Conservation (phyloP, 2,329 filamentous ascomycete species). For the Tolypocladium amazonense region DNA sequence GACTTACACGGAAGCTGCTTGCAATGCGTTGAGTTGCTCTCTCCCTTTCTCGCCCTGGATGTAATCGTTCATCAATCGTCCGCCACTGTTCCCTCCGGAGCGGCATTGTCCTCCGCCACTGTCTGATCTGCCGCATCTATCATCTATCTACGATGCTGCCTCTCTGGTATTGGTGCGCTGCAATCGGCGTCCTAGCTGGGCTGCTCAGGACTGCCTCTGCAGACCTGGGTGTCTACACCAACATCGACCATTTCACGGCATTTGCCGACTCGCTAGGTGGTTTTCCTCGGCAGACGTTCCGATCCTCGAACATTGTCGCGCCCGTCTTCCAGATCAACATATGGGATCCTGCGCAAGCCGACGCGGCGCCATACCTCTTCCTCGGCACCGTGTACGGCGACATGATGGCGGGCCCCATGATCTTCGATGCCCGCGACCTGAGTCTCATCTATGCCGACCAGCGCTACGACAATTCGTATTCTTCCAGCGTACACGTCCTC, state of each 20-base stretch:
- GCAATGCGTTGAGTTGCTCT: no score
- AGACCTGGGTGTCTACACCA: background rate
- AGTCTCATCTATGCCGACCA: slow-evolving; percentile 27
- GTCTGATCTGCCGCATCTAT: background rate
- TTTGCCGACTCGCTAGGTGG: slow-evolving; percentile 4
- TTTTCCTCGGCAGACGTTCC: slow-evolving; percentile 21
- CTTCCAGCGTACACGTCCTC: slow-evolving; percentile 14
- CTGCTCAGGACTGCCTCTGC: background rate
- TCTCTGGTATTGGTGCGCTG: background rate
- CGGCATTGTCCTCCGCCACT: background rate
- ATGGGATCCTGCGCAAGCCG: slow-evolving; percentile 13
- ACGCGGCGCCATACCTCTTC: slow-evolving; percentile 22
- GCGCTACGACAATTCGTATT: slow-evolving; percentile 14
- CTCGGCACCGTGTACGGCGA: slow-evolving; percentile 14
- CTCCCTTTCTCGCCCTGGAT: no score
- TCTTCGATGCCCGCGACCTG: slow-evolving; percentile 22
- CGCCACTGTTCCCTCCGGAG: no score
- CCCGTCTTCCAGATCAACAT: slow-evolving; percentile 23
- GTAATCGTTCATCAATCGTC: no score
- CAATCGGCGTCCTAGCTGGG: background rate
- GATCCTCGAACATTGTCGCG: slow-evolving; percentile 19
- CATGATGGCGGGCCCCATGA: slow-evolving; percentile 20
- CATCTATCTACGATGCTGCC: background rate
- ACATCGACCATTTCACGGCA: background rate
- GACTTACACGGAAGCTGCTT: background rate